A percentile compares a stretch with the other conserved stretches of the same genome.
Conservation (phyloP, 2,329 filamentous ascomycete genomes). For the Cercospora sp. region DNA sequence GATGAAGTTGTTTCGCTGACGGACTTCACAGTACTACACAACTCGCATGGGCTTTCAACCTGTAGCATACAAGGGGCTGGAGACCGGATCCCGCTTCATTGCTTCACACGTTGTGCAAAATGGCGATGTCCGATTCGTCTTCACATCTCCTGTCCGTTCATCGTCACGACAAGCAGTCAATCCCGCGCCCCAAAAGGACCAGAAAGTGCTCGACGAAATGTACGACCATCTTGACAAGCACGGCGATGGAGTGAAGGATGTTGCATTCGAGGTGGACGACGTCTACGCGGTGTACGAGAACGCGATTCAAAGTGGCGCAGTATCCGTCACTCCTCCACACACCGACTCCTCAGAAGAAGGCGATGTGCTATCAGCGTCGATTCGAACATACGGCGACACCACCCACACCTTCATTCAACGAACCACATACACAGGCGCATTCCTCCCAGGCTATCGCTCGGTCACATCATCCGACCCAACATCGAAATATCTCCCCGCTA, state of each 20-base stretch:
- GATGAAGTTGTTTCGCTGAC: background rate
- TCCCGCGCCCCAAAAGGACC: conserved; percentile 56
- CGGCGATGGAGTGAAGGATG: conserved; percentile 92
- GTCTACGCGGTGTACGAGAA: conserved; percentile 76
- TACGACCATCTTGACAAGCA: conserved; percentile 82
- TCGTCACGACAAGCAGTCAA: conserved; percentile 31
- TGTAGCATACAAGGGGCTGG: conserved; percentile 81
- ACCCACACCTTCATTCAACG: conserved; percentile 88
- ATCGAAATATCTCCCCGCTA: conserved; percentile 57
- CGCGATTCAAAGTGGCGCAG: conserved; percentile 66
- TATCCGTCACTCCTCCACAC: conserved; percentile 63
- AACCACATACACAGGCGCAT: conserved; percentile 67
- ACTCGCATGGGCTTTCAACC: conserved; percentile 82
- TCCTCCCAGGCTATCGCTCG: conserved; percentile 78
- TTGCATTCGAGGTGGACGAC: conserved; percentile 91
- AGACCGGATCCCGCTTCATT: conserved; percentile 78
- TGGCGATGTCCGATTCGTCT: conserved; percentile 74
- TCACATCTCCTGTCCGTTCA: conserved; percentile 75
- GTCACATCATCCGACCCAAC: conserved; percentile 49
- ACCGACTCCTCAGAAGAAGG: conserved; percentile 57
- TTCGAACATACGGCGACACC: conserved; percentile 91
- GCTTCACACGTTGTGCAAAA: conserved; percentile 84
- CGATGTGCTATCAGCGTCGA: conserved; percentile 73
- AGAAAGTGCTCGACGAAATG: conserved; percentile 68
- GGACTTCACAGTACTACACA: conserved; percentile 68